These are phyloP conservation scores for Stemphylium beticola DNA, from an alignment of 2,329 filamentous ascomycete species.

Conservation along the genomic window DNA sequence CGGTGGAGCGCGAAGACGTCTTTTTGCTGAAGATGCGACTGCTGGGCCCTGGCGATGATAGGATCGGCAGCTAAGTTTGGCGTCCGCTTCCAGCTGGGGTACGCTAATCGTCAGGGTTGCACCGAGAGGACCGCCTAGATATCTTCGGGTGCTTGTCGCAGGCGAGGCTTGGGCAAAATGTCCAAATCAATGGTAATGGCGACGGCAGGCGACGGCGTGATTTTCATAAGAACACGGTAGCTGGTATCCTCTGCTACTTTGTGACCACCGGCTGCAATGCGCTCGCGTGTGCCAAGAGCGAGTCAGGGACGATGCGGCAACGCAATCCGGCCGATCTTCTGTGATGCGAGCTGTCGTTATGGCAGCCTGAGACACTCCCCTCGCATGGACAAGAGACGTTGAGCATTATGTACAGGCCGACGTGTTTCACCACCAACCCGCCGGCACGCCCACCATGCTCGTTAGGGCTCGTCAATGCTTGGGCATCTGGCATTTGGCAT, in stretches of 20 bases:
- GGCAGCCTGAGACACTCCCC: slow-evolving; percentile 32
- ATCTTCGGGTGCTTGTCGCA: slow-evolving; percentile 9
- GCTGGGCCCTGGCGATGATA: slow-evolving; percentile 18
- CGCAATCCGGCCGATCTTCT: slow-evolving; percentile 27
- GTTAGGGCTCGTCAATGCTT: slow-evolving; percentile 9
- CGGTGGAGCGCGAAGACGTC: slow-evolving; percentile 14
- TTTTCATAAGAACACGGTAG: slow-evolving; percentile 2
- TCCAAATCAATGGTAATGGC: background rate
- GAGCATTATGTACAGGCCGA: slow-evolving; percentile 33
- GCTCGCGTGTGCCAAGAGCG: slow-evolving; percentile 28
- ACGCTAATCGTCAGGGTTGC: slow-evolving; percentile 19
- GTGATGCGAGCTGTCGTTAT: slow-evolving; percentile 15
- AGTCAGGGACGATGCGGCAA: slow-evolving; percentile 27
- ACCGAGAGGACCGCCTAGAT: slow-evolving; percentile 6
- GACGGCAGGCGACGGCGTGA: background rate
- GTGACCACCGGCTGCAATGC: slow-evolving; percentile 13
- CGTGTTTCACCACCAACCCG: slow-evolving; percentile 41
- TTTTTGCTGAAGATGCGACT: slow-evolving; percentile 16
- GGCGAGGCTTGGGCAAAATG: background rate
- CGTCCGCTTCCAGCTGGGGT: slow-evolving; percentile 24
- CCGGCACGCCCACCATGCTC: slow-evolving; percentile 19
- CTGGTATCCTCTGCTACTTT: background rate
- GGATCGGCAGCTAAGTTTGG: slow-evolving; percentile 31
- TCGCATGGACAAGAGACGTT: slow-evolving; percentile 37
- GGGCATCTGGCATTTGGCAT: slow-evolving; percentile 11